Conservation (phyloP, 139 green algal species). For the Marvania coccoides region DNA sequence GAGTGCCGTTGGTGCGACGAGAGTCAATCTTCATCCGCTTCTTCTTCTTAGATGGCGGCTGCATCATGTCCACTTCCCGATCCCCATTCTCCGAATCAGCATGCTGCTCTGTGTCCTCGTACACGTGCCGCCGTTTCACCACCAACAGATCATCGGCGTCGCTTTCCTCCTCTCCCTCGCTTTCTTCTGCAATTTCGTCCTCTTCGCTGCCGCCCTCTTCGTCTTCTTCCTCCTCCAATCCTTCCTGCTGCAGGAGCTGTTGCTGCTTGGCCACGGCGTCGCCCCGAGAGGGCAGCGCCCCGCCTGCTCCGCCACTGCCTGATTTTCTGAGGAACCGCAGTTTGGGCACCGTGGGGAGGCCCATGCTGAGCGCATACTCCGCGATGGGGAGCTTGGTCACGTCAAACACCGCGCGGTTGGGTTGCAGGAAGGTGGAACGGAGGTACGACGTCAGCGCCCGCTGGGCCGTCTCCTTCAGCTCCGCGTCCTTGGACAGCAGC, state of each 20-base stretch:
- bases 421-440: constrained; percentile 79
- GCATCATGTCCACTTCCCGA: neutral
- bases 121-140: constrained; percentile 26
- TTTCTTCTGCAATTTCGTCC: neutral
- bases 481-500: constrained; percentile 73
- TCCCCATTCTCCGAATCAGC: neutral
- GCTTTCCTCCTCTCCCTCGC: neutral
- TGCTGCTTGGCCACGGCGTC: neutral
- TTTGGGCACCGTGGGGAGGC: constrained; percentile 68
- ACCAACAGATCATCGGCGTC: constrained; percentile 41
- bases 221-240: neutral
- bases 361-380: constrained; percentile 71
- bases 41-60: constrained; percentile 45
- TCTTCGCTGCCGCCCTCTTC: neutral
- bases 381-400: constrained; percentile 54
- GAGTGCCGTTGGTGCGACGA: constrained; percentile 21
- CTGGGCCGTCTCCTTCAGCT: constrained; percentile 89
- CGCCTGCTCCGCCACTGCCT: constrained; percentile 13
- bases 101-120: neutral
- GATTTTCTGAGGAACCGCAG: constrained; percentile 71
- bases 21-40: constrained; percentile 64
- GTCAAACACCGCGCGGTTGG: constrained; percentile 76
- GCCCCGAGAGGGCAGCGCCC: neutral
- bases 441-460: constrained; percentile 79
- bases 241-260: neutral